Base-by-base conservation (phyloP, 495 filamentous ascomycete genomes). In the Penicillium cataractarum region DNA sequence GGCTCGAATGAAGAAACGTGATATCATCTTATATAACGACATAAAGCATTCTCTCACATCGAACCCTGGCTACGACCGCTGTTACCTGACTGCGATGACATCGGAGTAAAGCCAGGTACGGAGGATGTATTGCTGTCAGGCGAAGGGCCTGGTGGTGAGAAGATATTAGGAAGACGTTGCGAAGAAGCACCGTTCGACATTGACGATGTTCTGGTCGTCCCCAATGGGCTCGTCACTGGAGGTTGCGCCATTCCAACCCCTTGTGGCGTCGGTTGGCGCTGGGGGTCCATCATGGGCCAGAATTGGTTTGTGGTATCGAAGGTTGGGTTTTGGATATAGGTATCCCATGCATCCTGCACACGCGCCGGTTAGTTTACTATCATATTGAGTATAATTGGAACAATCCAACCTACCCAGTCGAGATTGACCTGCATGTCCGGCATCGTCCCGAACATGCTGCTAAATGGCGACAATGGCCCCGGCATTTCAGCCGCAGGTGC, bases 381-480 rank as follows among this genome's bases (percentile, higher is more conserved):
- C 21, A 3, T 9, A 22, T 2, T 33, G 1, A 12, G 15, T 6
- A 21, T 22, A 4, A 6, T 6, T 8, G 9, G 17, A 29, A 10
- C 27, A 26, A 7, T 31, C n/a, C 17, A 52, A 72, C 87, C 76
- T 79, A 93, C 91, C 91, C 91, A 95, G 69, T 93, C 91, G 67
- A 93, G 83, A 64, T 89, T 91, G 27, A 62, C 72, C 61, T 87
- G 84, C 79, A 85, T 80, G 39, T 90, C 88, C 27, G 87, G 86
- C 71, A 83, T 79, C 53, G 82, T 75, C 22, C 86, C 82, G 63
- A 90, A 80, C 69, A 83, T 79, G 61, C 78, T 84, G 56, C 74
- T 83, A 56, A 82, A 81, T 62, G 81, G 84, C 60, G 86, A 87
- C 60, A 79, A 70, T 21, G 69, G 50, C 5, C 71, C 74, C 3